These are phyloP conservation scores for Geotrichum bryndzae DNA, from an alignment of 1,139 yeast species.

Conservation along the genomic window DNA sequence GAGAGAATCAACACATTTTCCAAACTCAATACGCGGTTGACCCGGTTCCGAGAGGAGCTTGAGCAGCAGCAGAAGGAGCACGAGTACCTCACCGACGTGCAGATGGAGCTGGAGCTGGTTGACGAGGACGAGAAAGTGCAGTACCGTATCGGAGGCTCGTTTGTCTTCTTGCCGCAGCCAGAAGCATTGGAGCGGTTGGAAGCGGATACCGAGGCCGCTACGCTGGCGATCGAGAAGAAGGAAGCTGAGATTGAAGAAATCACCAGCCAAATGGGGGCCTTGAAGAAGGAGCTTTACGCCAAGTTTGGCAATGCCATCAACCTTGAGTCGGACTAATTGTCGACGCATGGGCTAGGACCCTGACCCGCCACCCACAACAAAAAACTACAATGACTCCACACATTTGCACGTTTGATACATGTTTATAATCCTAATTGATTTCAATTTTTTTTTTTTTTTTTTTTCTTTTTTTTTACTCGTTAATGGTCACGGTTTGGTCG, in stretches of 20 bases:
- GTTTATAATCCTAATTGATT: background rate
- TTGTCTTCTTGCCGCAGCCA: slow-evolving; percentile 58
- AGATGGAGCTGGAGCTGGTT: slow-evolving; percentile 75
- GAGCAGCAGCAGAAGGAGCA: slow-evolving; percentile 57
- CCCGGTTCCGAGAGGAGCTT: slow-evolving; percentile 49
- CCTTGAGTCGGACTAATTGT: slow-evolving; percentile 44
- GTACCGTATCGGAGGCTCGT: slow-evolving; percentile 65
- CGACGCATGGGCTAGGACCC: background rate
- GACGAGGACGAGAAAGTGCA: slow-evolving; percentile 62
- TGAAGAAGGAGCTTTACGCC: slow-evolving; percentile 73
- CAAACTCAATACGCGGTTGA: slow-evolving; percentile 65
- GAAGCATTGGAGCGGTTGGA: slow-evolving; percentile 67
- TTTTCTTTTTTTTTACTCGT: background rate
- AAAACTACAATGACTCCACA: background rate
- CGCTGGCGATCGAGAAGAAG: slow-evolving; percentile 43
- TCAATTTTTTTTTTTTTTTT: background rate
- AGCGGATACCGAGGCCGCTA: slow-evolving; percentile 48
- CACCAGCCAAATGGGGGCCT: slow-evolving; percentile 48
- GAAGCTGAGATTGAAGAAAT: slow-evolving; percentile 47
- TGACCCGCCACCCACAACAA: no score
- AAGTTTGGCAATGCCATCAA: slow-evolving; percentile 89
- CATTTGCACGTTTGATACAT: background rate
- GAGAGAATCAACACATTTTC: slow-evolving; percentile 83
- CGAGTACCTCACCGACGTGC: slow-evolving; percentile 82
- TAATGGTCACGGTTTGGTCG: slow-evolving; percentile 34